Evolutionary conservation across 371 early-diverging fungal species (phyloP), one percentile per base, ranked within the genome.

Genomic region (Actinomortierella wolfii): DNA sequence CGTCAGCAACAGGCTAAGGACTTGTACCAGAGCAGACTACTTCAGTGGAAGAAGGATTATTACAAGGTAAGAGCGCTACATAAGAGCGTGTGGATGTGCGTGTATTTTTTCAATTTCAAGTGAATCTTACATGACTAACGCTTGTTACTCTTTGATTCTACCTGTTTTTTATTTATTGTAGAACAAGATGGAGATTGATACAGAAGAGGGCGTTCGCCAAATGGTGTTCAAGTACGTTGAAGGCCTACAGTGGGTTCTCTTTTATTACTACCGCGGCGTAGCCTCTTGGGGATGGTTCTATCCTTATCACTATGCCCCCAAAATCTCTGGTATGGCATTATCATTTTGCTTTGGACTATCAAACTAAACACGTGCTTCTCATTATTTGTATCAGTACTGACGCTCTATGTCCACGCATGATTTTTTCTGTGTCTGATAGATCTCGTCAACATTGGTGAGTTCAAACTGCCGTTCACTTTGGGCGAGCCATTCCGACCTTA

Each of bases 271-370:
- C 77, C 79, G 87, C 40, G 99, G 98, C 44, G 93, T 94, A 15
- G 92, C 91, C 14, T 94, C 95, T 2, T 99, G 99, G 99, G 92
- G 90, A 15, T 99, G 97, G 97, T 99, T 92, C 83, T 99, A 94
- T 70, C 98, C 98, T 3, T 95, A 92, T 79, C 97, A 99, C 75
- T 99, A 98, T 79, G 94, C 99, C 6, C 99, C 99, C 39, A 96
- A 96, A 78, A 93, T 99, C 47, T 87, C 92, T 26, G 88, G 58
- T 71, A 76, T 54, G 20, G 26, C 20, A 14, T 24, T 46, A 20
- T n/a, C 26, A 17, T 13, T 11, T 59, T 23, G 4, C 5, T 4
- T 34, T 57, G 23, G 14, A 2, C 44, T 5, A 26, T 6, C 20
- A 9, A 25, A 5, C 7, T 51, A 25, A 6, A 29, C 17, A 9